Evolutionary conservation across 169 alveolate genomes (phyloP).

Genomic region (Babesia ovata): DNA sequence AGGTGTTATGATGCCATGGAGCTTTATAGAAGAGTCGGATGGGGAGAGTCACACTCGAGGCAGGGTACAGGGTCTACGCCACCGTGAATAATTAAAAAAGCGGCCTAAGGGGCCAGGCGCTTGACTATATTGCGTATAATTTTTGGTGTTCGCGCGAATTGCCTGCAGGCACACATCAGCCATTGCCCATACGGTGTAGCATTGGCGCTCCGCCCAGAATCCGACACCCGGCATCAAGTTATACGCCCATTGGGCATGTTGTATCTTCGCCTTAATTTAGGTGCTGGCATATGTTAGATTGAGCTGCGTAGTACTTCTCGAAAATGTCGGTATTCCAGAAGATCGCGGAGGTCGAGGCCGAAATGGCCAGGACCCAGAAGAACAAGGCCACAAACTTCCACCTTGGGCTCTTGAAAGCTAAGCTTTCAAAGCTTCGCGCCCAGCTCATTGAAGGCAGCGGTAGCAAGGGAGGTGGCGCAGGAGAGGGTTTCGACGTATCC

Average conservation of each 20-base stretch:
- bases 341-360: slow-evolving; percentile 96
- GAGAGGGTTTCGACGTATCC: slow-evolving; percentile 80
- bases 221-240: not conserved
- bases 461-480: slow-evolving; percentile 82
- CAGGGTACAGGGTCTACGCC: not conserved
- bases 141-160: too few species aligned
- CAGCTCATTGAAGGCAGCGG: slow-evolving; percentile 89
- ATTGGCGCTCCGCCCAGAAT: not conserved
- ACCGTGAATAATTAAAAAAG: not conserved
- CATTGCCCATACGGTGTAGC: not conserved
- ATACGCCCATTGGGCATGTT: not conserved
- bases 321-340: slow-evolving; percentile 88
- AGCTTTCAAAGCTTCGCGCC: slow-evolving; percentile 92
- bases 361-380: slow-evolving; percentile 98
- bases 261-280: too few species aligned
- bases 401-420: slow-evolving; percentile 96
- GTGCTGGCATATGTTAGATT: too few species aligned
- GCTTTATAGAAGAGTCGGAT: not conserved
- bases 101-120: not conserved
- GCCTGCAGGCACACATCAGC: too few species aligned
- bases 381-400: slow-evolving; percentile 98
- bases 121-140: too few species aligned
- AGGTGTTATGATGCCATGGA: not conserved
- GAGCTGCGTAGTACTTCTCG: not conserved
- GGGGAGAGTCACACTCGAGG: not conserved